phyloP scores from a whole-genome alignment of 1,139 yeast species.

The Yamadazyma buinensis region DNA sequence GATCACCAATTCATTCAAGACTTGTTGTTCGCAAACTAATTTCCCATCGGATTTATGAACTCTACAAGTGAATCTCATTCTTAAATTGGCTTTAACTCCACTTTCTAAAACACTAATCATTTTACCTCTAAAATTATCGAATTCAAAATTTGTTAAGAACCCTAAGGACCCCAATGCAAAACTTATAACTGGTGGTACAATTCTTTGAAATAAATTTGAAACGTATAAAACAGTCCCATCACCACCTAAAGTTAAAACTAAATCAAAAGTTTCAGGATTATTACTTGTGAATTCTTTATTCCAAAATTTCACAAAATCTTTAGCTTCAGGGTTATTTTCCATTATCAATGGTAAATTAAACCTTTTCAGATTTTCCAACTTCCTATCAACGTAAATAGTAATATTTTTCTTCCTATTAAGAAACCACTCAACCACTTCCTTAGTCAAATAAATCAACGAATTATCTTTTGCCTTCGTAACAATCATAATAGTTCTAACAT shows the following conservation, averaged over 20 bases:
- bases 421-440: slow-evolving; percentile 78
- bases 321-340: slow-evolving; percentile 39
- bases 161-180: slow-evolving; percentile 82
- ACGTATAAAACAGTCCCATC: slow-evolving; percentile 87
- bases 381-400: slow-evolving; percentile 66
- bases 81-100: slow-evolving; percentile 72
- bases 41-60: slow-evolving; percentile 56
- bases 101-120: slow-evolving; percentile 55
- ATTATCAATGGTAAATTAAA: slow-evolving; percentile 50
- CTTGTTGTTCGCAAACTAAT: slow-evolving; percentile 69
- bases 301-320: slow-evolving; percentile 60
- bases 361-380: slow-evolving; percentile 56
- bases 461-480: slow-evolving; percentile 86
- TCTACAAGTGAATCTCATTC: slow-evolving; percentile 79
- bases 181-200: slow-evolving; percentile 85
- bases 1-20: slow-evolving; percentile 76
- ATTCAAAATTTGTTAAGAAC: slow-evolving; percentile 73
- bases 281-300: slow-evolving; percentile 51
- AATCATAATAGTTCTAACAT: slow-evolving; percentile 67
- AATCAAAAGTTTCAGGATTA: slow-evolving; percentile 63
- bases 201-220: slow-evolving; percentile 70
- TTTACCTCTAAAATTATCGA: slow-evolving; percentile 60
- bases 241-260: slow-evolving; percentile 81
- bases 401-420: slow-evolving; percentile 45
- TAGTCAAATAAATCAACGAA: slow-evolving; percentile 65